These are phyloP conservation scores for Trichophyton rubrum DNA, from an alignment of 2,329 filamentous ascomycete species.

Conservation along the genomic window DNA sequence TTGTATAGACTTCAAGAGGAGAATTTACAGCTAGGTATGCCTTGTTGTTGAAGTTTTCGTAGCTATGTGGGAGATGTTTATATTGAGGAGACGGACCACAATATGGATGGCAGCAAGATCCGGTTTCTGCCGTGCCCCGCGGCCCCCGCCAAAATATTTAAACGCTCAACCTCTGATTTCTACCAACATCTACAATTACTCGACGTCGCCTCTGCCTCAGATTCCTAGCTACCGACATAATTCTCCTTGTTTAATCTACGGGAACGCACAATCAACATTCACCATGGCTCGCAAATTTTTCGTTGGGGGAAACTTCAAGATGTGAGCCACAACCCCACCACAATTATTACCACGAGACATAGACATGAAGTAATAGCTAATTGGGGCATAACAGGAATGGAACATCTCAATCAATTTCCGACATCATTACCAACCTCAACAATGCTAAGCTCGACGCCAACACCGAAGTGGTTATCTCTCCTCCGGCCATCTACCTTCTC, in stretches of 20 bases:
- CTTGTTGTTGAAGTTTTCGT: no score
- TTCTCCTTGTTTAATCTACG: background rate
- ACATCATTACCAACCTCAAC: conserved; percentile 84
- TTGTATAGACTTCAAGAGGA: no score
- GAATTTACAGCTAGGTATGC: no score
- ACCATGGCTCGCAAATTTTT: conserved; percentile 93
- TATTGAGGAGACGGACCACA: no score
- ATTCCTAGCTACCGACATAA: background rate
- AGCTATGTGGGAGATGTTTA: no score
- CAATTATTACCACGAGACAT: conserved; percentile 14
- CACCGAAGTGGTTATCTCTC: conserved; percentile 86
- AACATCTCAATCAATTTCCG: conserved; percentile 73
- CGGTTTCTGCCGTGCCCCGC: conserved; percentile 2
- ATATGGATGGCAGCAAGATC: background rate
- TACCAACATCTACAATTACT: background rate
- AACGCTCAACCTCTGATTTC: background rate
- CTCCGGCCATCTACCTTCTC: conserved; percentile 80
- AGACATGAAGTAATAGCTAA: conserved; percentile 4
- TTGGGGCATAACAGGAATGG: conserved; percentile 62
- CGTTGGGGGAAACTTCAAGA: conserved; percentile 99
- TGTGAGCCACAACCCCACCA: conserved; percentile 43
- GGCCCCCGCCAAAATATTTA: conserved; percentile 1
- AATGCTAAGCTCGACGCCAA: conserved; percentile 51
- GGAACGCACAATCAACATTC: conserved; percentile 1
- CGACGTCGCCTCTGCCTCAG: background rate